A percentile compares a stretch with the other conserved stretches of the same genome.
phyloP scores from a whole-genome alignment of 2,329 filamentous ascomycete genomes.

The Dothistroma septosporum region DNA sequence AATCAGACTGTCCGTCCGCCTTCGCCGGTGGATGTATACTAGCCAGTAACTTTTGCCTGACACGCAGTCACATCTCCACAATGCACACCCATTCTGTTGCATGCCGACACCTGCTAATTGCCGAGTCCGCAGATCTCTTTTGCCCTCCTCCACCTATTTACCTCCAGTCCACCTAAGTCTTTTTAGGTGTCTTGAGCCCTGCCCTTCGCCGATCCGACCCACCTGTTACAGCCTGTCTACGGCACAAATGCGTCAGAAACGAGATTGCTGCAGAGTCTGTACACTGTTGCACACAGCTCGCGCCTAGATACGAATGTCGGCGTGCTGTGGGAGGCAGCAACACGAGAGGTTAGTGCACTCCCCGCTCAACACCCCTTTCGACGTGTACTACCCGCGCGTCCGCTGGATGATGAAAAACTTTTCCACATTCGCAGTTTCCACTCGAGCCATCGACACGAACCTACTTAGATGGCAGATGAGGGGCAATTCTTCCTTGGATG shows the following conservation, averaged over 20 bases:
- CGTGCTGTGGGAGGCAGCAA: slow-evolving; percentile 4
- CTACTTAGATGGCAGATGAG: slow-evolving; percentile 38
- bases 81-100: slow-evolving; percentile 9
- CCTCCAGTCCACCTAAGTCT: not conserved
- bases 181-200: not conserved
- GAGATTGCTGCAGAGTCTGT: not conserved
- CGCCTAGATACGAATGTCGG: not conserved
- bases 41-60: slow-evolving; percentile 87
- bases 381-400: slow-evolving; percentile 8
- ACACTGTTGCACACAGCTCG: not conserved
- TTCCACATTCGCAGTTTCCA: slow-evolving; percentile 86
- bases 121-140: not conserved
- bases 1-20: slow-evolving; percentile 63
- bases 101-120: slow-evolving; percentile 9
- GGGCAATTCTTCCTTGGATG: slow-evolving; percentile 41
- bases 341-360: slow-evolving; percentile 13
- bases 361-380: not conserved
- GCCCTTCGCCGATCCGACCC: not conserved
- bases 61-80: slow-evolving; percentile 26
- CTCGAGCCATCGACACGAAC: slow-evolving; percentile 50
- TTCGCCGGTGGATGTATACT: slow-evolving; percentile 71
- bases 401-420: slow-evolving; percentile 43
- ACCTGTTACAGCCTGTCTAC: not conserved
- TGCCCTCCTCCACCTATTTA: not conserved
- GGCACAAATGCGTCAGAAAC: not conserved